Base-by-base conservation (phyloP, 1,284 basidiomycete species). In the Agroathelia rolfsii region DNA sequence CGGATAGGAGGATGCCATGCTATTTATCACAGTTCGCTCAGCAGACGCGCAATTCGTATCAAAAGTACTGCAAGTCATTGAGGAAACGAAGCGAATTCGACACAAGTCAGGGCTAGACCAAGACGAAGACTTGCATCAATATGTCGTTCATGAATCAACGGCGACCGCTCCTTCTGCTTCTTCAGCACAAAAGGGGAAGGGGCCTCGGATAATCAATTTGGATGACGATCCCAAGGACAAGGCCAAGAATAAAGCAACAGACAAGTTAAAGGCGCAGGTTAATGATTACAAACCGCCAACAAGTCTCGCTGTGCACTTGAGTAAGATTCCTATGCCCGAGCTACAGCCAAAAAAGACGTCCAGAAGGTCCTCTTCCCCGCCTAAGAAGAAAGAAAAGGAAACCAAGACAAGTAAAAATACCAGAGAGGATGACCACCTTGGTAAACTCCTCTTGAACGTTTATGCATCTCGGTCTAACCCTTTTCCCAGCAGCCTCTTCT, bases 271-370 rank as follows among this genome's bases (percentile, higher is more conserved):
- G n/a, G n/a, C n/a, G n/a, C n/a, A n/a, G n/a, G n/a, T n/a, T n/a
- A n/a, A n/a, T n/a, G n/a, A n/a, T n/a, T 84, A 85, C 47, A 56
- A 58, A 7, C 79, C 83, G 3, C 82, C 81, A 0, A 62, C 62
- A 24, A 75, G 66, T 40, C 61, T 87, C 1, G 66, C 64, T 0
- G 64, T 86, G 4, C 81, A 86, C 52, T 56, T 88, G 10, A 82
- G 79, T 60, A 87, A 87, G 61, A 84, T 87, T 30, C 64, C 75
- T 16, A 83, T 88, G 68, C 83, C 83, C 0, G 84, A 87, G 48
- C 64, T 87, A 6, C 66, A 69, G 40, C 82, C 82, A 2, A 67
- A 49, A 23, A 33, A 41, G 8, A 36, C 43, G 26, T 18, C 32
- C 17, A 15, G 34, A 5, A 28, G 42, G 10, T 6, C 15, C 8